Evolutionary conservation across 495 filamentous ascomycete species (phyloP), one percentile per base, ranked within the genome.

Genomic region (Collariella sp.): DNA sequence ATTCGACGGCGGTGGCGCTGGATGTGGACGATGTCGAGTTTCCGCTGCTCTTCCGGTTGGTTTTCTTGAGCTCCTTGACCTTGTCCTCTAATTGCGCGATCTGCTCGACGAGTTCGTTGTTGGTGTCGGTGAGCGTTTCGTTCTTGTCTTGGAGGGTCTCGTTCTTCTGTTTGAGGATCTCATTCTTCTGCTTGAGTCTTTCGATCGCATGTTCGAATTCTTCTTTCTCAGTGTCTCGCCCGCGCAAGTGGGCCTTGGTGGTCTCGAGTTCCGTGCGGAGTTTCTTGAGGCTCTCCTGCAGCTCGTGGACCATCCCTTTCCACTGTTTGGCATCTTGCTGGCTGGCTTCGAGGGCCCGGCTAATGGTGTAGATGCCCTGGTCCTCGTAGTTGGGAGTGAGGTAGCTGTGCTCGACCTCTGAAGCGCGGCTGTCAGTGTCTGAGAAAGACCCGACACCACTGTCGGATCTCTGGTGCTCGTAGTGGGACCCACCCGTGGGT

Each of bases 171-270:
- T 3, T n/a, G 24, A 66, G 47, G 22, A 57, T 15, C 62, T 95
- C 87, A 48, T 95, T 86, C 1, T n/a, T n/a, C n/a, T n/a, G n/a
- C n/a, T n/a, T n/a, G n/a, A n/a, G n/a, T n/a, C n/a, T n/a, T 52
- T 89, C 82, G 19, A 62, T 66, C 34, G 58, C 59, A 13, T 58
- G 49, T 4, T 3, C 20, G 24, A 66, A 44, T 18, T 56, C 13
- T 62, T 95, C 87, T 47, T 95, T 86, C 1, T 89, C 89, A 65
- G 96, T 90, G 34, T 91, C 69, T 6, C 90, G 66, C 85, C 80
- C 61, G 91, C 72, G n/a, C 87, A 88, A 66, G 91, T 88, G 29
- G 83, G 63, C 81, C 62, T 87, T 79, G 9, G 88, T 79, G 65
- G 94, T 87, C 36, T 83, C 81, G 34, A 95, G 58, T 16, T 78